Base-by-base conservation (phyloP, 2,329 filamentous ascomycete genomes). In the Sarocladium oryzae region DNA sequence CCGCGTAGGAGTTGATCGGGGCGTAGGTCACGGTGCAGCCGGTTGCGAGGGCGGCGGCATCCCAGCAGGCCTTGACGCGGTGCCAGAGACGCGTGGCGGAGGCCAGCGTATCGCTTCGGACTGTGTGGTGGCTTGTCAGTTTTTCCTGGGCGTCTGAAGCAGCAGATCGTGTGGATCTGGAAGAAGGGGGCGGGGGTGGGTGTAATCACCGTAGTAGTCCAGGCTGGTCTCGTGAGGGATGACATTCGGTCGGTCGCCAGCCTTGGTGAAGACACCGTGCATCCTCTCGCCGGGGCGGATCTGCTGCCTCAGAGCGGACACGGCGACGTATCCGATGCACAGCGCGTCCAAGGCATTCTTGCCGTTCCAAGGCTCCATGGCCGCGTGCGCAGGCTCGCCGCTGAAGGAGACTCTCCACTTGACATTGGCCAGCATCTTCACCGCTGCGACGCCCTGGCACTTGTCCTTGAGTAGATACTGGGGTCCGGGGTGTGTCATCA, bases 341-440 rank as follows among this genome's bases (percentile, higher is more conserved):
- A 62, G 63, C 1, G 68, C 69, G 37, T 71, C 69, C 2, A 71
- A 58, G 0, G 69, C 69, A 45, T 70, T 71, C 15, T 62, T 50
- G 0, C 68, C 67, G 24, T 65, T 62, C 67, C 67, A 69, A 0
- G 69, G 68, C 43, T 64, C 63, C 9, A 56, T 61, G 4, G 62
- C 68, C 0, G 68, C 67, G 38, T 71, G 68, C 1, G 67, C 66
- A 2, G 62, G 54, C 26, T 57, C 59, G 1, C 69, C 68, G 5
- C 50, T 57, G 50, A 68, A 70, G 37, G 63, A 62, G 18, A 66
- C 62, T 2, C 54, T 54, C 49, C 67, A 61, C 51, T 65, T 66
- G 49, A 62, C 56, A 30, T 61, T 63, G 1, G 65, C 63, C 13
- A 68, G 60, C 26, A 68, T 58, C 38, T 62, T 58, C 33, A 63